Evolutionary conservation across 78 protist genomes (phyloP).

Genomic region (Cavenderia fasciculata): DNA sequence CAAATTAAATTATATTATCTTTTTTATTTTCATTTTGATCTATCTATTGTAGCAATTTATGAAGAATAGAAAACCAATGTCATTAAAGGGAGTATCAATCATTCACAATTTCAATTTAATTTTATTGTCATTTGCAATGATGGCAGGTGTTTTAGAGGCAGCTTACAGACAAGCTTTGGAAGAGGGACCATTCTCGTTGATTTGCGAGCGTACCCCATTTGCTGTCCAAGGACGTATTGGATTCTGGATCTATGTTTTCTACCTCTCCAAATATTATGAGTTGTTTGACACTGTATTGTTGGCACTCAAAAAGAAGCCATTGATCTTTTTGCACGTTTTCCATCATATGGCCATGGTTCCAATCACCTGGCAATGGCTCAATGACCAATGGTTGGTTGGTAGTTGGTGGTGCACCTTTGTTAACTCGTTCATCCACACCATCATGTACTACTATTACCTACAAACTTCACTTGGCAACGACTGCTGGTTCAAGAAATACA

Average conservation of each 20-base stretch:
- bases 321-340: slow-evolving; percentile 85
- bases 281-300: slow-evolving; percentile 88
- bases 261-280: slow-evolving; percentile 87
- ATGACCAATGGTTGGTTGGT: slow-evolving; percentile 50
- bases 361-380: slow-evolving; percentile 45
- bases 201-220: slow-evolving; percentile 35
- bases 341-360: slow-evolving; percentile 86
- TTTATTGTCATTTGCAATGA: slow-evolving; percentile 50
- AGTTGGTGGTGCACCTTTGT: slow-evolving; percentile 72
- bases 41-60: slow-evolving; percentile 20
- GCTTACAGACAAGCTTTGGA: slow-evolving; percentile 46
- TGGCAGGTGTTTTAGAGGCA: slow-evolving; percentile 58
- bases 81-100: slow-evolving; percentile 46
- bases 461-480: slow-evolving; percentile 57
- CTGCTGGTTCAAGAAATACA: slow-evolving; percentile 83
- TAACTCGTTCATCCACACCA: slow-evolving; percentile 81
- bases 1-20: too few relatives aligned
- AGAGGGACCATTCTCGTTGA: slow-evolving; percentile 43
- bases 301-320: slow-evolving; percentile 72
- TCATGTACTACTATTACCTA: slow-evolving; percentile 82
- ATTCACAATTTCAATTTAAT: slow-evolving; percentile 62
- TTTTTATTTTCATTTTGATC: background rate
- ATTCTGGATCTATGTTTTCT: slow-evolving; percentile 83
- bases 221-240: slow-evolving; percentile 70
- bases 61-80: slow-evolving; percentile 52